phyloP scores from a whole-genome alignment of 371 early-diverging fungal species.

The Nematocida parisii region DNA sequence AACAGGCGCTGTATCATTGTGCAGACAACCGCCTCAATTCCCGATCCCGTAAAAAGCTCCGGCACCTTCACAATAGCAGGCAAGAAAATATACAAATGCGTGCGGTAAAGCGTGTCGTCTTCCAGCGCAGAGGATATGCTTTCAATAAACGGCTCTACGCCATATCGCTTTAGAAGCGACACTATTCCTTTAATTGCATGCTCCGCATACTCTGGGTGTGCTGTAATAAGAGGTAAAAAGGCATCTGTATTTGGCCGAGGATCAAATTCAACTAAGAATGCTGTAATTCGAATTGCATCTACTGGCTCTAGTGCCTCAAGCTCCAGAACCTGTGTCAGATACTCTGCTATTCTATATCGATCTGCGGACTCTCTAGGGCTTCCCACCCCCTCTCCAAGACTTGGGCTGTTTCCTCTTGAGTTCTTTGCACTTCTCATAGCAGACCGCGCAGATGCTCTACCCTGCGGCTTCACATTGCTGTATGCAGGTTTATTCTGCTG shows the following conservation, averaged over 20 bases:
- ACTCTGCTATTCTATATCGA: conserved; percentile 1
- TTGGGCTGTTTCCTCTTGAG: neutral
- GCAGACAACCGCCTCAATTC: conserved; percentile 36
- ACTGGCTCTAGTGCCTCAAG: conserved; percentile 43
- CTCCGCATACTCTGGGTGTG: conserved; percentile 55
- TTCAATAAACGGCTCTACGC: conserved; percentile 32
- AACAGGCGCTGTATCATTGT: conserved; percentile 16
- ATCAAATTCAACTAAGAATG: conserved; percentile 33
- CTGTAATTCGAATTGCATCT: conserved; percentile 39
- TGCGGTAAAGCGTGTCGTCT: conserved; percentile 57
- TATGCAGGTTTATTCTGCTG: neutral
- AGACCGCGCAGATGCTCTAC: neutral
- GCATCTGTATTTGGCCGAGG: neutral
- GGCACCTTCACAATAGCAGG: conserved; percentile 35
- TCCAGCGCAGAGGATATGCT: conserved; percentile 42
- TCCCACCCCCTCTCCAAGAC: neutral
- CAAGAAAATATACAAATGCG: conserved; percentile 46
- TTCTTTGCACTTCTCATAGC: neutral
- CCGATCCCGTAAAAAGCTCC: conserved; percentile 25
- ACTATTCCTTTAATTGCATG: conserved; percentile 43
- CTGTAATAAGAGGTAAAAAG: conserved; percentile 46
- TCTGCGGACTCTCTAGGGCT: neutral
- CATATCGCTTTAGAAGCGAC: conserved; percentile 12
- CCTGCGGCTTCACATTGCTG: neutral
- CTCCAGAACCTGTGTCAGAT: conserved; percentile 25